Conservation (phyloP, 306 rosid genomes). For the Casuarina equisetifolia region DNA sequence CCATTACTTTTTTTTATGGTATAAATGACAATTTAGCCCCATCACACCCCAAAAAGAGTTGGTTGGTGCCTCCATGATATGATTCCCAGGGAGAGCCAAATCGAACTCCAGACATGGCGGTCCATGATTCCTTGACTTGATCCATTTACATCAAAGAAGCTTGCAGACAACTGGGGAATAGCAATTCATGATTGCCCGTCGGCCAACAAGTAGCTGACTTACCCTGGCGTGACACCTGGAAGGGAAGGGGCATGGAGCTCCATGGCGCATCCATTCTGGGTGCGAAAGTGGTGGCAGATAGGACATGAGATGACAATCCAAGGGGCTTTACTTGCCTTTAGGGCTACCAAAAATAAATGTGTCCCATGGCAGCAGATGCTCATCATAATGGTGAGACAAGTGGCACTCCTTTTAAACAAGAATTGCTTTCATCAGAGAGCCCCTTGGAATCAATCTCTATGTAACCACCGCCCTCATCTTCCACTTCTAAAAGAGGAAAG, state of each 20-base stretch:
- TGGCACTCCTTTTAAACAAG: constrained; percentile 20
- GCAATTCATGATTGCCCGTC: background rate
- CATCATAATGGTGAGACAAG: constrained; percentile 32
- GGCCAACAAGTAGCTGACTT: background rate
- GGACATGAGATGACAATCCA: constrained; percentile 27
- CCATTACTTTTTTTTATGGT: background rate
- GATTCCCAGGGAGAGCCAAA: no score
- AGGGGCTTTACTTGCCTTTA: constrained; percentile 14
- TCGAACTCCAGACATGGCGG: no score
- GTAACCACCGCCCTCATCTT: constrained; percentile 32
- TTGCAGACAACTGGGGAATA: background rate
- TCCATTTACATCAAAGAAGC: background rate
- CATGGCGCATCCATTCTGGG: constrained; percentile 13
- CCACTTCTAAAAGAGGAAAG: constrained; percentile 47
- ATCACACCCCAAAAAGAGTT: no score
- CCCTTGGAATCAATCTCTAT: constrained; percentile 24
- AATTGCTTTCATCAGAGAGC: no score
- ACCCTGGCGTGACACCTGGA: constrained; percentile 33
- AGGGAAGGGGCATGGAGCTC: background rate
- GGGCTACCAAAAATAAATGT: constrained; percentile 21
- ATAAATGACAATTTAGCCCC: no score
- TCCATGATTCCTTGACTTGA: no score
- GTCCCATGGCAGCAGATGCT: constrained; percentile 38
- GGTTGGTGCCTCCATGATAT: no score
- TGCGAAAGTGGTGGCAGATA: constrained; percentile 40